A percentile compares a stretch with the other conserved stretches of the same genome.
phyloP scores from a whole-genome alignment of 108 stramenopile genomes.

The Aurantiochytrium sp. region DNA sequence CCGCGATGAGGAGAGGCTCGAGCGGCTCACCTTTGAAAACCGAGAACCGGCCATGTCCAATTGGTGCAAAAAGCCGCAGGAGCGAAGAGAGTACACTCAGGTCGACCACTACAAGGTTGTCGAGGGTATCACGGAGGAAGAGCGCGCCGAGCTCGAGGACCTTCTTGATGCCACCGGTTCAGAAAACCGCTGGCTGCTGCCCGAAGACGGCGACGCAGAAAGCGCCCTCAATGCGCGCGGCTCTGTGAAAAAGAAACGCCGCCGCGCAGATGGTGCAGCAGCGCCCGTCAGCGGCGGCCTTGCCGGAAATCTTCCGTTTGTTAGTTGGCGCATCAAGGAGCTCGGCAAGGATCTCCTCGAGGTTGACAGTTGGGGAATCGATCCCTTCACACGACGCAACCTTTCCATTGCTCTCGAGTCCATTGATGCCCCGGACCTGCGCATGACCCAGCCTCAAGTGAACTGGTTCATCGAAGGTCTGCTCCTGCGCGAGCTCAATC shows the following conservation, averaged over 20 bases:
- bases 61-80: not conserved
- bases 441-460: not conserved
- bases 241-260: not conserved
- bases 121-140: not conserved
- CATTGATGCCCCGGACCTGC: not conserved
- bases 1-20: not conserved
- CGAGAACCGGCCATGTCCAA: not conserved
- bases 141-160: not conserved
- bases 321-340: not conserved
- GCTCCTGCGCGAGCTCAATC: not conserved
- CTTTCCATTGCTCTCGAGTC: not conserved
- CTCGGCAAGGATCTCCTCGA: not conserved
- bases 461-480: constrained; percentile 9
- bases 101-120: not conserved
- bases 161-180: not conserved
- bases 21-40: not conserved
- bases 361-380: not conserved
- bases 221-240: not conserved
- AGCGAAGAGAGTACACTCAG: not conserved
- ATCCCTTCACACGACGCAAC: not conserved
- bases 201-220: not conserved
- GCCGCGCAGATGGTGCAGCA: not conserved
- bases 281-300: not conserved
- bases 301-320: not conserved
- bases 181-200: not conserved